These are phyloP conservation scores for Aristolochia contorta DNA, from an alignment of 164 flowering plant species.

Conservation along the genomic window DNA sequence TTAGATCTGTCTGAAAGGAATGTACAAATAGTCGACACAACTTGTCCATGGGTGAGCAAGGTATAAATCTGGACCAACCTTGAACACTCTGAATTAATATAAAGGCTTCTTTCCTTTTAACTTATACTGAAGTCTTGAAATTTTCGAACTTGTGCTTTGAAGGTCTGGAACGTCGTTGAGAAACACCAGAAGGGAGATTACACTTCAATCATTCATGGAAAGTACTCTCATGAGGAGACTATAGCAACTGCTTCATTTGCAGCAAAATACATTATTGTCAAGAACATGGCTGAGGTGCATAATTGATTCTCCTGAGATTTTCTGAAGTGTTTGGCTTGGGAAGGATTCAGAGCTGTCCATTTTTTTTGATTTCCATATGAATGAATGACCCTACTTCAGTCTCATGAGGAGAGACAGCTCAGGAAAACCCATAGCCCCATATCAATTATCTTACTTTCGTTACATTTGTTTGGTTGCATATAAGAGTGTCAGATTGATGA, in stretches of 20 bases:
- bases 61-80: conserved; percentile 24
- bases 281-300: conserved; percentile 79
- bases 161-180: conserved; percentile 95
- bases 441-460: neutral
- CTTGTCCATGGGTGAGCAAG: conserved; percentile 99
- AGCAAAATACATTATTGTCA: conserved; percentile 75
- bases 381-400: no score
- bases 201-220: conserved; percentile 94
- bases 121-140: neutral
- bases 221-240: conserved; percentile 91
- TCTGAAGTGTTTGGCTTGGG: neutral
- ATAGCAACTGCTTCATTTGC: conserved; percentile 98
- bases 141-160: neutral
- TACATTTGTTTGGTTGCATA: neutral
- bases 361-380: no score
- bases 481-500: neutral
- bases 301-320: neutral
- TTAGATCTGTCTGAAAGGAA: conserved; percentile 54
- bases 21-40: conserved; percentile 95
- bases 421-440: neutral
- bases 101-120: neutral
- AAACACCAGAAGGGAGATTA: conserved; percentile 95
- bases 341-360: no score
- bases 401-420: no score
- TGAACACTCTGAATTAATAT: neutral